Evolutionary conservation across 768 basidiomycete species (phyloP).

Genomic region (Rhizopogon rudus): DNA sequence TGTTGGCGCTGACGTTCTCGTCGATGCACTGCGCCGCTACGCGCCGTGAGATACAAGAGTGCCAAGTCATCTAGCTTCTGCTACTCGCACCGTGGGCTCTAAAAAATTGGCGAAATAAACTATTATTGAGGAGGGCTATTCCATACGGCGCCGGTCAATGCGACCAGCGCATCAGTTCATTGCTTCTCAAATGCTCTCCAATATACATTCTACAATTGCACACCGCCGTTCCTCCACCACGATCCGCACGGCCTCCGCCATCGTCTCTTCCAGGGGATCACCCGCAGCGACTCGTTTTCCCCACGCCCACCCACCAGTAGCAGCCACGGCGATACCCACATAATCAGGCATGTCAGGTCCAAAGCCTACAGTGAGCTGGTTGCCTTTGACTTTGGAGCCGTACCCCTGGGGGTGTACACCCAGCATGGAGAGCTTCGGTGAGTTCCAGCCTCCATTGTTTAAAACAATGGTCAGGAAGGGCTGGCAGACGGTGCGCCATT

Average conservation of each 20-base stretch:
- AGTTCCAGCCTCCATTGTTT: constrained; percentile 71
- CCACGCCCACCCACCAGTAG: constrained; percentile 67
- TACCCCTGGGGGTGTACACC: constrained; percentile 57
- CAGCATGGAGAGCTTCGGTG: constrained; percentile 61
- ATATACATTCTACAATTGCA: constrained; percentile 60
- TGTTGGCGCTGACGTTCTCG: too few relatives aligned
- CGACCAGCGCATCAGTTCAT: too few relatives aligned
- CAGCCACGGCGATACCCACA: constrained; percentile 57
- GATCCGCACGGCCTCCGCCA: constrained; percentile 46
- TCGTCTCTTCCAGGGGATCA: constrained; percentile 27
- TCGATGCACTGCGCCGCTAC: too few relatives aligned
- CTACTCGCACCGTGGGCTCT: too few relatives aligned
- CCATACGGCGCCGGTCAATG: too few relatives aligned
- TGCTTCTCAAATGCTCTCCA: constrained; percentile 35
- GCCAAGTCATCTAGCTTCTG: too few relatives aligned
- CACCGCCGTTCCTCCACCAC: constrained; percentile 56
- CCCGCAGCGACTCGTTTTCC: constrained; percentile 29
- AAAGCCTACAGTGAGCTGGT: constrained; percentile 57
- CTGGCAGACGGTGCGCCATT: constrained; percentile 22
- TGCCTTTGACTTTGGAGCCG: constrained; percentile 40
- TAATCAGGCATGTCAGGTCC: constrained; percentile 61
- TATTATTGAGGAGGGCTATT: too few relatives aligned
- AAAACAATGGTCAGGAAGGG: constrained; percentile 68
- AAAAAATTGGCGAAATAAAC: too few relatives aligned
- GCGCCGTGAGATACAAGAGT: too few relatives aligned